Conservation (phyloP, 2,329 filamentous ascomycete genomes). For the Botrytis deweyae region DNA sequence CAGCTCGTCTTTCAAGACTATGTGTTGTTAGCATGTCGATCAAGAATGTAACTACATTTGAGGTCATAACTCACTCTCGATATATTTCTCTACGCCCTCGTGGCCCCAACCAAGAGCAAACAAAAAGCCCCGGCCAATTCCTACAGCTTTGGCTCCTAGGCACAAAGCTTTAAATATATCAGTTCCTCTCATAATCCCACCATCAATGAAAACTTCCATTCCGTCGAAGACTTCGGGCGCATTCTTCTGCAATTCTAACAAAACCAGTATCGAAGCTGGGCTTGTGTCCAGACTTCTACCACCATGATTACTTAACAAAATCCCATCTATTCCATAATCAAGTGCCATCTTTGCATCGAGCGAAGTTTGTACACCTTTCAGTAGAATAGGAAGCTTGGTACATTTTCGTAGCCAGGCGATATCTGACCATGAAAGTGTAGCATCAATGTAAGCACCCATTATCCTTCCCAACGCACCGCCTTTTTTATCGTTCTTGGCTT, state of each 20-base stretch:
- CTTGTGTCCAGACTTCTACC: conserved; percentile 55
- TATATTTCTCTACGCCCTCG: conserved; percentile 54
- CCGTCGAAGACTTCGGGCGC: conserved; percentile 59
- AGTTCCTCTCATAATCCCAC: conserved; percentile 62
- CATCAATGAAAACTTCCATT: conserved; percentile 64
- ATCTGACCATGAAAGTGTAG: conserved; percentile 61
- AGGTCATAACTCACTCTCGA: conserved; percentile 48
- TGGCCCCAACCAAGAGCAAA: conserved; percentile 61
- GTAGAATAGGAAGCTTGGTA: conserved; percentile 55
- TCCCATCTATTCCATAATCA: conserved; percentile 61
- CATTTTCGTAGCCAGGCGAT: conserved; percentile 62
- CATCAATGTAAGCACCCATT: conserved; percentile 58
- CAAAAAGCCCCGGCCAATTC: conserved; percentile 60
- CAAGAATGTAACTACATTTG: neutral
- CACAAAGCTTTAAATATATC: conserved; percentile 68
- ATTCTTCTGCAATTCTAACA: conserved; percentile 62
- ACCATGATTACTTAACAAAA: conserved; percentile 70
- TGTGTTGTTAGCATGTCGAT: conserved; percentile 18
- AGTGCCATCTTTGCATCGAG: conserved; percentile 61
- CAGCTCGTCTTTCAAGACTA: conserved; percentile 58
- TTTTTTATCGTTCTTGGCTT: conserved; percentile 51
- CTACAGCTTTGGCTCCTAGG: conserved; percentile 62
- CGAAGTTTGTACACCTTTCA: conserved; percentile 71
- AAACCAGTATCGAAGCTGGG: conserved; percentile 55
- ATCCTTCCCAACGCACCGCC: conserved; percentile 56